Evolutionary conservation across 2,329 filamentous ascomycete genomes (phyloP).

Genomic region (Diaporthe aspalathi): DNA sequence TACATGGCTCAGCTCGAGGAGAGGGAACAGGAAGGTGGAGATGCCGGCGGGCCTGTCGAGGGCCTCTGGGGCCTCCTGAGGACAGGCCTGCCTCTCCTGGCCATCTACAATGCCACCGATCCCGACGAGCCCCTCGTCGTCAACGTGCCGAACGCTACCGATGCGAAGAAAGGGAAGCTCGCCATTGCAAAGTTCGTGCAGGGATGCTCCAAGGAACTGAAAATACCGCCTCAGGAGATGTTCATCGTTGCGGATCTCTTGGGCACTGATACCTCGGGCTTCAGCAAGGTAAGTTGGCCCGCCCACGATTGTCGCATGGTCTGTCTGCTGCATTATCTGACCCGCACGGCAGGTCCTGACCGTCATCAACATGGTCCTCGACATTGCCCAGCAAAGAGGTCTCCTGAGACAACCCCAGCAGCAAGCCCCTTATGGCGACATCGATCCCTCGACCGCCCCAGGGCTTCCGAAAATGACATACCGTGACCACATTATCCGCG

Average conservation of each 20-base stretch:
- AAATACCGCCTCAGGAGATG: conserved; percentile 82
- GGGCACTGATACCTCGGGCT: conserved; percentile 94
- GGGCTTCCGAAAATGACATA: conserved; percentile 75
- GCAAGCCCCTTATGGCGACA: conserved; percentile 51
- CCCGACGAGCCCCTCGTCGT: conserved; percentile 76
- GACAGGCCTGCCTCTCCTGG: conserved; percentile 84
- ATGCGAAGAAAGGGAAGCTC: conserved; percentile 84
- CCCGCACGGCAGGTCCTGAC: conserved; percentile 74
- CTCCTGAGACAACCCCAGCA: conserved; percentile 71
- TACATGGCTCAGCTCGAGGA: conserved; percentile 78
- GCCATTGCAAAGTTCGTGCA: conserved; percentile 94
- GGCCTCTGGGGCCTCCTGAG: conserved; percentile 90
- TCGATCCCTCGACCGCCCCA: conserved; percentile 55
- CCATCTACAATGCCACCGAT: conserved; percentile 87
- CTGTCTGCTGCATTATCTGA: conserved; percentile 23
- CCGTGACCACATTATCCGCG: conserved; percentile 88
- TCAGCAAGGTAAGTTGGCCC: conserved; percentile 80
- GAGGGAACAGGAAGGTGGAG: conserved; percentile 71
- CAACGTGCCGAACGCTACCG: conserved; percentile 62
- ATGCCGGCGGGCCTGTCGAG: conserved; percentile 82
- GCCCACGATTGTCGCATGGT: conserved; percentile 2
- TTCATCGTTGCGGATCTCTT: conserved; percentile 94
- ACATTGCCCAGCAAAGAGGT: conserved; percentile 83
- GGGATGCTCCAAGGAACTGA: conserved; percentile 85
- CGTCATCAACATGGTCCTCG: conserved; percentile 91